phyloP scores from a whole-genome alignment of 805 yeast genomes.

The Pichia sporocuriosa region DNA sequence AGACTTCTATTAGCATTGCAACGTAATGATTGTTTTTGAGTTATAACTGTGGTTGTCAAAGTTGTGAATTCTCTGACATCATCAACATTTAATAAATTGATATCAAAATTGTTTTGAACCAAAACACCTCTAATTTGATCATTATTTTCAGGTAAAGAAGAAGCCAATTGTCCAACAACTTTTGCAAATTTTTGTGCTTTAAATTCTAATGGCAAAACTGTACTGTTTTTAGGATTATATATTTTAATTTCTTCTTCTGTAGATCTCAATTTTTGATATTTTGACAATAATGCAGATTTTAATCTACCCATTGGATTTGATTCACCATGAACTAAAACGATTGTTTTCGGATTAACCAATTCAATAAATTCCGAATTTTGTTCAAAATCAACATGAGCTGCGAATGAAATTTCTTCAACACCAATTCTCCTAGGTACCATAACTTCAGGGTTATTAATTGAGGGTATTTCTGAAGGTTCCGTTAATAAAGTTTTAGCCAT shows the following conservation, averaged over 20 bases:
- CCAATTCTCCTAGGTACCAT: slow-evolving; percentile 80
- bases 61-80: slow-evolving; percentile 88
- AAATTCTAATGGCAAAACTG: slow-evolving; percentile 66
- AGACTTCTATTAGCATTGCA: slow-evolving; percentile 78
- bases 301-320: slow-evolving; percentile 97
- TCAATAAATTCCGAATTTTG: slow-evolving; percentile 91
- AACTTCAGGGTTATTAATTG: slow-evolving; percentile 71
- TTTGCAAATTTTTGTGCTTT: slow-evolving; percentile 82
- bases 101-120: slow-evolving; percentile 85
- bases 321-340: slow-evolving; percentile 95
- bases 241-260: slow-evolving; percentile 88
- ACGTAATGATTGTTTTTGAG: slow-evolving; percentile 71
- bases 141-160: slow-evolving; percentile 35
- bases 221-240: slow-evolving; percentile 88
- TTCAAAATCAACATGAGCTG: slow-evolving; percentile 98
- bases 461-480: slow-evolving; percentile 88
- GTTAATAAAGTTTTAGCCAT: slow-evolving; percentile 86
- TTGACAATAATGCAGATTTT: slow-evolving; percentile 85
- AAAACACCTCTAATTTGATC: slow-evolving; percentile 67
- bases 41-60: slow-evolving; percentile 74
- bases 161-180: slow-evolving; percentile 49
- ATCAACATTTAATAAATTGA: slow-evolving; percentile 73
- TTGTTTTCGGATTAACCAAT: slow-evolving; percentile 72
- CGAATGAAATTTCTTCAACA: slow-evolving; percentile 93
- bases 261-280: slow-evolving; percentile 72